Evolutionary conservation across 192 early-diverging fungal species (phyloP).

Genomic region (Backusella morwellensis): DNA sequence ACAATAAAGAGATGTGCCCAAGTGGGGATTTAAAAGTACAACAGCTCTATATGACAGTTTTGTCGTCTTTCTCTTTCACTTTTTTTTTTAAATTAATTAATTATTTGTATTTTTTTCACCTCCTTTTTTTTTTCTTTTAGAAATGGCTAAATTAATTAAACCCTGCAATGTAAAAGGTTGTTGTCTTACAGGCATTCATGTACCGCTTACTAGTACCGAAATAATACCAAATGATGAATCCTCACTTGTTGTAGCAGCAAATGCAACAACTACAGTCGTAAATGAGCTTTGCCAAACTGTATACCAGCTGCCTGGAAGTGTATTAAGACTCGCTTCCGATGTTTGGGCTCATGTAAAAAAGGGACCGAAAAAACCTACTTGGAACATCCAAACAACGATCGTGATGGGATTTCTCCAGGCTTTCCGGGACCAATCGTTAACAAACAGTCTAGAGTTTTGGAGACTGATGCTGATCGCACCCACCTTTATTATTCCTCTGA

Average conservation of each 20-base stretch:
- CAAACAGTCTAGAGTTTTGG: constrained; percentile 21
- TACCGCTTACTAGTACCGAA: neutral
- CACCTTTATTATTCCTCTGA: constrained; percentile 17
- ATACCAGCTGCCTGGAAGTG: neutral
- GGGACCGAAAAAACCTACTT: constrained; percentile 26
- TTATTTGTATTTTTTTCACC: neutral
- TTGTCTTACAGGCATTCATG: neutral
- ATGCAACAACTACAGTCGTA: neutral
- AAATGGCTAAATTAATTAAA: neutral
- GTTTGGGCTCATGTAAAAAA: constrained; percentile 12
- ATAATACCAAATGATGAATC: neutral
- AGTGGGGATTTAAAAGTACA: neutral
- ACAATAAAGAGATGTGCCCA: neutral
- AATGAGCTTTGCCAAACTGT: constrained; percentile 13
- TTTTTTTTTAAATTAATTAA: neutral
- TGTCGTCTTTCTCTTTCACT: neutral
- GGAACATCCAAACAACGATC: constrained; percentile 26
- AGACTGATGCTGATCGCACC: constrained; percentile 23
- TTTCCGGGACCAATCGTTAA: constrained; percentile 4
- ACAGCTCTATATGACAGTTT: neutral
- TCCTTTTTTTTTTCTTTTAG: neutral
- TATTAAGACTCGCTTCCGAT: neutral
- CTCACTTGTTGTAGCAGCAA: neutral
- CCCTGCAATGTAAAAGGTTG: constrained; percentile 5
- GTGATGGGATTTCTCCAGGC: constrained; percentile 20